Evolutionary conservation across 108 stramenopile genomes (phyloP).

Genomic region (Fistulifera pelliculosa): DNA sequence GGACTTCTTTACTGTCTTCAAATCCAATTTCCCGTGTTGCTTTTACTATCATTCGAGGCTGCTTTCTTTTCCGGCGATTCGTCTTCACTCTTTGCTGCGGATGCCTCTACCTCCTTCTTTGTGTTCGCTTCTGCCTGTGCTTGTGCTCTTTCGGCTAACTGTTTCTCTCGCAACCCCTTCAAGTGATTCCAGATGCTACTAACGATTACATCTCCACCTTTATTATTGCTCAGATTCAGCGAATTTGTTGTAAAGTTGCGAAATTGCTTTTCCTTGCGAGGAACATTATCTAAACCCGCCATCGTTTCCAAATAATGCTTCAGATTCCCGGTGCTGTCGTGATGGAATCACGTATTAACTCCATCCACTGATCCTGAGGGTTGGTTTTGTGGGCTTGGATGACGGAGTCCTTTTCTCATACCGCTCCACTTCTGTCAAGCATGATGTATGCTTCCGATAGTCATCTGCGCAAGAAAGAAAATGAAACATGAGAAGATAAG

Average conservation of each 20-base stretch:
- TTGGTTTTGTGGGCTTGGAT: constrained; percentile 34
- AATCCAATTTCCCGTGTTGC: constrained; percentile 16
- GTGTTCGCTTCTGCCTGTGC: background rate
- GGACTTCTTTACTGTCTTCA: constrained; percentile 31
- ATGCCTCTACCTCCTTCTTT: constrained; percentile 18
- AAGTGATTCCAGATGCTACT: constrained; percentile 67
- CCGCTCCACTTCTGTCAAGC: constrained; percentile 79
- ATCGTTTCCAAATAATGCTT: constrained; percentile 50
- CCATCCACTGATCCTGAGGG: constrained; percentile 79
- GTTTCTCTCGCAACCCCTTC: constrained; percentile 27
- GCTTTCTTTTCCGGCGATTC: constrained; percentile 13
- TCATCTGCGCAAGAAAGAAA: constrained; percentile 54
- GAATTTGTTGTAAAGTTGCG: constrained; percentile 82
- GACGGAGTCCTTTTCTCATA: constrained; percentile 48
- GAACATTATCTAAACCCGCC: constrained; percentile 63
- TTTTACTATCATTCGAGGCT: background rate
- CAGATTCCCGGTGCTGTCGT: constrained; percentile 41
- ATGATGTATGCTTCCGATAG: constrained; percentile 74
- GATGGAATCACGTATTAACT: constrained; percentile 39
- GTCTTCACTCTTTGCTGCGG: constrained; percentile 23
- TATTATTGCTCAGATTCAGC: constrained; percentile 41
- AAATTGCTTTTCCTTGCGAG: constrained; percentile 86
- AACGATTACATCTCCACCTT: constrained; percentile 26
- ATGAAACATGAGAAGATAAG: constrained; percentile 3
- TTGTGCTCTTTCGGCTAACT: constrained; percentile 21